phyloP scores from a whole-genome alignment of 1,284 basidiomycete species.

The Cystobasidium sp. region DNA sequence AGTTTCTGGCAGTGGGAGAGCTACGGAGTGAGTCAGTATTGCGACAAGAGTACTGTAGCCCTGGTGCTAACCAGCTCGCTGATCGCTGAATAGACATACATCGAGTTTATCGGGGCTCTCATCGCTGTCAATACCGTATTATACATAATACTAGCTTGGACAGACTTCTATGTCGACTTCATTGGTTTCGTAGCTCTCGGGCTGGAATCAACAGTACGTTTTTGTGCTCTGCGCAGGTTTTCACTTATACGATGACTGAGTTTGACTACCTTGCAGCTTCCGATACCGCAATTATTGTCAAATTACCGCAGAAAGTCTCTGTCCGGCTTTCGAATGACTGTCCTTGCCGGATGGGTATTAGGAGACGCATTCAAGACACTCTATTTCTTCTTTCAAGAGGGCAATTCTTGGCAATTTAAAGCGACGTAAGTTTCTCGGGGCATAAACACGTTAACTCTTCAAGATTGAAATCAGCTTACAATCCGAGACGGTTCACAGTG shows the following conservation, averaged over 20 bases:
- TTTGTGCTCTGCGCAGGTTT: too few relatives aligned
- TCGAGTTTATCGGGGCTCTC: conserved; percentile 60
- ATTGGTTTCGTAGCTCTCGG: conserved; percentile 62
- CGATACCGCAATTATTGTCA: conserved; percentile 62
- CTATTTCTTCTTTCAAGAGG: conserved; percentile 59
- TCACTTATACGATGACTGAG: too few relatives aligned
- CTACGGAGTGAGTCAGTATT: conserved; percentile 51
- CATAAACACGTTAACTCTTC: too few relatives aligned
- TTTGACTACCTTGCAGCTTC: conserved; percentile 54
- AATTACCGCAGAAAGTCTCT: conserved; percentile 61
- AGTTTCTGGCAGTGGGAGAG: conserved; percentile 61
- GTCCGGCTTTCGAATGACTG: conserved; percentile 60
- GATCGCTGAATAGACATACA: conserved; percentile 54
- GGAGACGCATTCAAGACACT: conserved; percentile 59
- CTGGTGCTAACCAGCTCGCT: conserved; percentile 42
- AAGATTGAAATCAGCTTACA: too few relatives aligned
- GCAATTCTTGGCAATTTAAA: conserved; percentile 60
- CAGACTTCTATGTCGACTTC: conserved; percentile 52
- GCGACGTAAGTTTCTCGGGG: conserved; percentile 56
- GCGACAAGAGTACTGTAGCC: not conserved
- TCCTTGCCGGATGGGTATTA: conserved; percentile 59
- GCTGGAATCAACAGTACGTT: conserved; percentile 62
- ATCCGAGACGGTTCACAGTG: conserved; percentile 43
- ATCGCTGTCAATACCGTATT: conserved; percentile 57
- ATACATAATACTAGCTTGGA: conserved; percentile 52